A percentile compares a stretch with the other conserved stretches of the same genome.
Conservation (phyloP, 73 alveolate genomes). For the Diophrys appendiculata region DNA sequence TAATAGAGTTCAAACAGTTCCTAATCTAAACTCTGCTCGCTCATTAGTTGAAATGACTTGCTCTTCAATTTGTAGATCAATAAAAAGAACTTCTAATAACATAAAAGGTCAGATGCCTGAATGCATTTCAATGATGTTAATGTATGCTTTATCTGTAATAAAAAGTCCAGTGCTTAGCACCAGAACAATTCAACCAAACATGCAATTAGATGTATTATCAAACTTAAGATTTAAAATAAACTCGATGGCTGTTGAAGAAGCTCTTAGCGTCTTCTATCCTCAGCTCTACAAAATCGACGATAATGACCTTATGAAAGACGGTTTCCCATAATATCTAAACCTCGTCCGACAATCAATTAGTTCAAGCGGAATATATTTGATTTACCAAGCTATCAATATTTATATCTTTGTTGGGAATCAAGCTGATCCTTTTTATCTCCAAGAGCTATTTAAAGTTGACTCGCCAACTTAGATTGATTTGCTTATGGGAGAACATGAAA, state of each 20-base stretch:
- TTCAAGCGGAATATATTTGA: slow-evolving; percentile 9
- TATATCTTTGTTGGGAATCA: slow-evolving; percentile 30
- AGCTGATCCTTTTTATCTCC: slow-evolving; percentile 30
- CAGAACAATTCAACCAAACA: slow-evolving; percentile 16
- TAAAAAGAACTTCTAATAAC: slow-evolving; percentile 1
- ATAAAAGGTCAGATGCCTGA: background rate
- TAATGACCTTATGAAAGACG: slow-evolving; percentile 7
- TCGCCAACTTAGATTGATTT: slow-evolving; percentile 8
- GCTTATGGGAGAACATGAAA: slow-evolving; percentile 31
- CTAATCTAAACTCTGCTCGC: background rate
- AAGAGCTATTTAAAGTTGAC: slow-evolving; percentile 19
- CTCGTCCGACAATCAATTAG: slow-evolving; percentile 16
- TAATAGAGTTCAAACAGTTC: background rate
- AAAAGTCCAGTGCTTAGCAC: slow-evolving; percentile 28
- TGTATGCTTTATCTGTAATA: background rate
- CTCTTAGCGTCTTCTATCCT: slow-evolving; percentile 70
- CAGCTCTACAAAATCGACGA: slow-evolving; percentile 27
- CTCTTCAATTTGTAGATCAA: slow-evolving; percentile 11
- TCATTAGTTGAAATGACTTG: slow-evolving; percentile 1
- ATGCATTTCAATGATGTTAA: background rate
- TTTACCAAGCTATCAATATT: slow-evolving; percentile 21
- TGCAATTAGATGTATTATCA: slow-evolving; percentile 57
- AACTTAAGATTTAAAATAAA: slow-evolving; percentile 51
- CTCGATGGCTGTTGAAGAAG: slow-evolving; percentile 66
- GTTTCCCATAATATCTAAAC: slow-evolving; percentile 12